A percentile compares a stretch with the other conserved stretches of the same genome.
These are phyloP conservation scores for Pythium dissimile DNA, from an alignment of 352 stramenopile genomes.

Conservation along the genomic window DNA sequence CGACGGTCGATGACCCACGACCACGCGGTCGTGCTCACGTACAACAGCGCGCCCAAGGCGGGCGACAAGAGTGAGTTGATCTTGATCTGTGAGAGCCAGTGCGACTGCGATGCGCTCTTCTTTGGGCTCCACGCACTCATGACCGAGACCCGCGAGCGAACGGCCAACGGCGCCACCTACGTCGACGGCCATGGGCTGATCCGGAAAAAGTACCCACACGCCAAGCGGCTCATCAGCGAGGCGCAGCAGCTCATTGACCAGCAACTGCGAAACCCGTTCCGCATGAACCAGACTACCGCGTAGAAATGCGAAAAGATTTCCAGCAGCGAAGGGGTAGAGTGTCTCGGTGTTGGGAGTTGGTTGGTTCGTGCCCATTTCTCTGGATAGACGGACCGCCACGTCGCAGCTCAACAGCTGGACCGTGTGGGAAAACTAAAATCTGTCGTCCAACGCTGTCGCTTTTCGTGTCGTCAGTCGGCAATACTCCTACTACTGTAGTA, in stretches of 20 bases:
- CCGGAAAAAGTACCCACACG: slow-evolving; percentile 56
- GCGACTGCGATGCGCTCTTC: slow-evolving; percentile 52
- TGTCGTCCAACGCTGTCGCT: no score
- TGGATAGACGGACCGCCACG: no score
- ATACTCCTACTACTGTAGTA: no score
- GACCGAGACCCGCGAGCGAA: slow-evolving; percentile 34
- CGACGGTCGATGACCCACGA: slow-evolving; percentile 21
- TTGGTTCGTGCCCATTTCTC: not conserved
- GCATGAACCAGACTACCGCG: slow-evolving; percentile 17
- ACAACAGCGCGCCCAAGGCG: slow-evolving; percentile 24
- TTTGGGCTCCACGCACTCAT: slow-evolving; percentile 52
- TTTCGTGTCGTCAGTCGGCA: not conserved
- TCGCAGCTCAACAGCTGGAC: no score
- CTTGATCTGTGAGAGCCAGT: slow-evolving; percentile 57
- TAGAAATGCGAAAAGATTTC: no score
- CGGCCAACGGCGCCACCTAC: slow-evolving; percentile 44
- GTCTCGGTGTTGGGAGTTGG: not conserved
- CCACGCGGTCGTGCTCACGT: slow-evolving; percentile 40
- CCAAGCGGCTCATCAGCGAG: slow-evolving; percentile 55
- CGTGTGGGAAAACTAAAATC: not conserved
- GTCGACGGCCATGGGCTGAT: slow-evolving; percentile 63
- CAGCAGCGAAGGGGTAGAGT: no score
- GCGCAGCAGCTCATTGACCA: slow-evolving; percentile 44
- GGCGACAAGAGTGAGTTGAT: slow-evolving; percentile 36
- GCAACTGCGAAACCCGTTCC: slow-evolving; percentile 22